A percentile compares a stretch with the other conserved stretches of the same genome.
phyloP scores from a whole-genome alignment of 257 asterid genomes.

The Forsythia suspensa region DNA sequence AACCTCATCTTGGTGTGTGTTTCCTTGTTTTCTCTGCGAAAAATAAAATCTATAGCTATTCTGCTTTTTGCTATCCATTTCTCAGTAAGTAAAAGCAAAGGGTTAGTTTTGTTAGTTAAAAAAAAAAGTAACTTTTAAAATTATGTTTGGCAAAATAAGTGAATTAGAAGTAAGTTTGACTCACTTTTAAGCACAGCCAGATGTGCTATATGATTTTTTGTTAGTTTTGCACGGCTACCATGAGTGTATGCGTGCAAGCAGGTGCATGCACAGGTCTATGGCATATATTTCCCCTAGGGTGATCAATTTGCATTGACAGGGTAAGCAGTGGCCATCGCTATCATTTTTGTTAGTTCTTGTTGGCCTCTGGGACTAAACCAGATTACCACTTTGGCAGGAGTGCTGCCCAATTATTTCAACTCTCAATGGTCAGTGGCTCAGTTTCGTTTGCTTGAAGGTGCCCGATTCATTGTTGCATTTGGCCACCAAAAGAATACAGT shows the following conservation, averaged over 20 bases:
- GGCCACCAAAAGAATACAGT: constrained; percentile 89
- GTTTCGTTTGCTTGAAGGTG: constrained; percentile 86
- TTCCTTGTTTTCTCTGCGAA: not conserved
- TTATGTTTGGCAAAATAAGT: not conserved
- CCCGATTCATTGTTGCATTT: constrained; percentile 74
- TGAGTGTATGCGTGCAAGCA: constrained; percentile 7
- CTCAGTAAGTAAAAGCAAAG: not conserved
- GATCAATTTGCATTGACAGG: not conserved
- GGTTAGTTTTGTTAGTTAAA: not conserved
- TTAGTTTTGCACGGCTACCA: not conserved
- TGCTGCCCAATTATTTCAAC: constrained; percentile 90
- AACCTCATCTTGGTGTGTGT: not conserved
- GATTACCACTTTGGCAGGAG: constrained; percentile 48
- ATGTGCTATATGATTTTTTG: not conserved
- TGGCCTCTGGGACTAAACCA: constrained; percentile 8
- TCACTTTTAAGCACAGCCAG: not conserved
- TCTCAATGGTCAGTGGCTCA: constrained; percentile 98
- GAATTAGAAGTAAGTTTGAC: not conserved
- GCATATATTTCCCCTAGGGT: not conserved
- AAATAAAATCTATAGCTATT: not conserved
- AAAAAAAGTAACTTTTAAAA: not conserved
- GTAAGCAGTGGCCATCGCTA: not conserved
- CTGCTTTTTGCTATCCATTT: not conserved
- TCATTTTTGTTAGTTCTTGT: not conserved
- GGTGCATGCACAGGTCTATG: not conserved